phyloP scores from a whole-genome alignment of 192 early-diverging fungal species.

The Geosiphon pyriformis region DNA sequence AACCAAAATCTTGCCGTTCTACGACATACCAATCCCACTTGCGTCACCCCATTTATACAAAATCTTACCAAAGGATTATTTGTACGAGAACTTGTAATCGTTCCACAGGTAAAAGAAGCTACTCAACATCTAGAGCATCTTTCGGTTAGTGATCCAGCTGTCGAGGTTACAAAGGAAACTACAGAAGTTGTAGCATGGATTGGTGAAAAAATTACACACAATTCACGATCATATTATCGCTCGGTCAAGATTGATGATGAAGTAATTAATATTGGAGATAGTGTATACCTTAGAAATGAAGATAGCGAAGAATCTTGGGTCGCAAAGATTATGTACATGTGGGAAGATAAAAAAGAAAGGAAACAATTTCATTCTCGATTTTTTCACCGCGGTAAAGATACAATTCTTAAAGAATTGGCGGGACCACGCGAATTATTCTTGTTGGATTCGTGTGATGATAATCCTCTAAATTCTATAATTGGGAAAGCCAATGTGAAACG shows the following conservation, averaged over 20 bases:
- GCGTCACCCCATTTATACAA: constrained; percentile 26
- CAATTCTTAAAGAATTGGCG: constrained; percentile 51
- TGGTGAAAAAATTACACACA: not conserved
- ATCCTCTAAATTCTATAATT: constrained; percentile 34
- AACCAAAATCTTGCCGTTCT: constrained; percentile 10
- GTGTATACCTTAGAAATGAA: constrained; percentile 30
- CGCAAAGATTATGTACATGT: constrained; percentile 41
- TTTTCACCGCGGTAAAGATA: constrained; percentile 49
- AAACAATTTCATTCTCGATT: constrained; percentile 44
- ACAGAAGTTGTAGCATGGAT: constrained; percentile 2
- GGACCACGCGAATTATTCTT: constrained; percentile 49
- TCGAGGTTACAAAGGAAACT: not conserved
- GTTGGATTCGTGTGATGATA: constrained; percentile 48
- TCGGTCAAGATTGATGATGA: constrained; percentile 31
- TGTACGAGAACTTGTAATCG: constrained; percentile 6
- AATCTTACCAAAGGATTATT: constrained; percentile 24
- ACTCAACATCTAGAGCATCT: not conserved
- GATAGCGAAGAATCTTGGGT: constrained; percentile 32
- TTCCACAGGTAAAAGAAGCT: not conserved
- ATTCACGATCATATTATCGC: constrained; percentile 7
- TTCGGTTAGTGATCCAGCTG: no score
- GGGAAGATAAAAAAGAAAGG: constrained; percentile 20
- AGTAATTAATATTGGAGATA: constrained; percentile 27
- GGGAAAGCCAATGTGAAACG: constrained; percentile 37
- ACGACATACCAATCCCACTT: constrained; percentile 20